Evolutionary conservation across 2,329 filamentous ascomycete species (phyloP).

Genomic region (Paracoccidioides brasiliensis): DNA sequence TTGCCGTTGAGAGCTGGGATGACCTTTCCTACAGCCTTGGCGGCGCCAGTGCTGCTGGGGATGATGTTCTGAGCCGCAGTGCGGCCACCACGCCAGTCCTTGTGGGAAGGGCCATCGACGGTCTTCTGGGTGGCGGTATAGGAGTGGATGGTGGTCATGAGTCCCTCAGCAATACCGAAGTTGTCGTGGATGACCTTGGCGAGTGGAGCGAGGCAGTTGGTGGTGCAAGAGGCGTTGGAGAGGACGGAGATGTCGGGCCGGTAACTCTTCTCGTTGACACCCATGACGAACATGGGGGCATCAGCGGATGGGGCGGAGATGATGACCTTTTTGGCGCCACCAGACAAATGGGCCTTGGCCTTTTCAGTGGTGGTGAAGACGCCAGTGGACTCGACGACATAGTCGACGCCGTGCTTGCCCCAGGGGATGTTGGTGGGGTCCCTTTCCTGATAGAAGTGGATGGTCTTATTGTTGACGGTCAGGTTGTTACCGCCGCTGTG

Average conservation of each 20-base stretch:
- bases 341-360: constrained; percentile 85
- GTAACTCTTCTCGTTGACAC: constrained; percentile 93
- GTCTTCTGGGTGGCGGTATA: constrained; percentile 99
- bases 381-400: constrained; percentile 96
- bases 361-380: constrained; percentile 98
- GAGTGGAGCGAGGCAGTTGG: constrained; percentile 98
- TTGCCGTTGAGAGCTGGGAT: constrained; percentile 97
- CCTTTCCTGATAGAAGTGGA: constrained; percentile 89
- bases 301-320: constrained; percentile 50
- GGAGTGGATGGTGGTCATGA: constrained; percentile 99
- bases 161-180: constrained; percentile 92
- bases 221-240: constrained; percentile 99
- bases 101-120: constrained; percentile 90
- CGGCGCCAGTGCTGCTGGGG: constrained; percentile 95
- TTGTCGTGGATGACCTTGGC: constrained; percentile 99
- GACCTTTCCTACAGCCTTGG: constrained; percentile 99
- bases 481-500: constrained; percentile 55
- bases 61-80: constrained; percentile 99
- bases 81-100: constrained; percentile 99
- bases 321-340: constrained; percentile 95
- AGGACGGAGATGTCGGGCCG: constrained; percentile 82
- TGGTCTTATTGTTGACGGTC: constrained; percentile 81
- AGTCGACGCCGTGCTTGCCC: constrained; percentile 73
- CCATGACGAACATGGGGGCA: constrained; percentile 99
- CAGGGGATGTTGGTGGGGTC: constrained; percentile 87